Base-by-base conservation (phyloP, 495 filamentous ascomycete genomes). In the Astrothelium macrocarpum region DNA sequence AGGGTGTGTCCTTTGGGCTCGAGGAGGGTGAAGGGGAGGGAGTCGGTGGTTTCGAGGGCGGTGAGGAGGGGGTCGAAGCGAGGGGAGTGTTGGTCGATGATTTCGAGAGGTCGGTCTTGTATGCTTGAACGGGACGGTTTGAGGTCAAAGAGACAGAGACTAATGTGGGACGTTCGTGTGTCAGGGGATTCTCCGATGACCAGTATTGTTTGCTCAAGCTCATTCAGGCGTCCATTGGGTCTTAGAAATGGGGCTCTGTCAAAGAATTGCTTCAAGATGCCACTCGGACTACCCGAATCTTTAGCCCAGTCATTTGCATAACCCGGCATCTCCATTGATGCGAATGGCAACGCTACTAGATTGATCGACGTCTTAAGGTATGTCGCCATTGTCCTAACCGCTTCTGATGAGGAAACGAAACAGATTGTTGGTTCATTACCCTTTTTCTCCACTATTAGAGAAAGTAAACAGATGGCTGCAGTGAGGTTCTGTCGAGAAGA, bases 401-500 rank as follows among this genome's bases (percentile, higher is more conserved):
- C 49, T 3, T 56, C 20, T 28, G 49, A 12, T 28, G 49, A 25
- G 7, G 49, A 28, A 11, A 56, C 49, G 16, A 29, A 56, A 29
- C 49, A 20, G 20, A 29, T 28, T 0, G 49, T 29, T 20, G 25
- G 49, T 16, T 29, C 49, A 16, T 56, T 2, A 0, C 7, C 49
- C 0, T 29, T 56, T 25, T 56, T 56, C 29, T 56, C 49, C 20
- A 56, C 9, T 28, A 29, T 1, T 5, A 56, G 4, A 28, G 49
- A 56, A 9, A 20, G 11, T 29, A 56, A 16, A 29, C 49, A 56
- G 25, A 56, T 56, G 25, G 49, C 49, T 3, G 49, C 49, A 3
- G 49, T 29, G 7, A 56, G 49, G 20, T 56, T 56, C 20, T 56
- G 49, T 20, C 49, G n/a, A 56, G 49, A 56, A 56, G 49, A 28